Conservation (phyloP, 2,329 filamentous ascomycete genomes). For the Monosporascus sp. region DNA sequence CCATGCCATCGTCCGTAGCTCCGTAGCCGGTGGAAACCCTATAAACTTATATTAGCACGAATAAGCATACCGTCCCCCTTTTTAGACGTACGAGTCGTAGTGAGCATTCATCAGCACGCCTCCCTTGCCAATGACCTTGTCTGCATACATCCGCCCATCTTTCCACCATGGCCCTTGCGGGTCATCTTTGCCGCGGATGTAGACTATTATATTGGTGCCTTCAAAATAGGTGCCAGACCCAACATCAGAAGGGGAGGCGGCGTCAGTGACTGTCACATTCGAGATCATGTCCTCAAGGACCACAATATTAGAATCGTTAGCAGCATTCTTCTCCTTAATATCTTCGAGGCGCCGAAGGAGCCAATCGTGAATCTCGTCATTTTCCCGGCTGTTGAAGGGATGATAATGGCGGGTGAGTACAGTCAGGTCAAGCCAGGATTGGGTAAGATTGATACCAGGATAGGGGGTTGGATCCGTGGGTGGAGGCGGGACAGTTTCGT, state of each 20-base stretch:
- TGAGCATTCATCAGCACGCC: slow-evolving; percentile 92
- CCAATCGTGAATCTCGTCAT: slow-evolving; percentile 75
- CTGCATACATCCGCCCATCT: slow-evolving; percentile 31
- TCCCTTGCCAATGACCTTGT: slow-evolving; percentile 52
- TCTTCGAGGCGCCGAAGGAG: slow-evolving; percentile 64
- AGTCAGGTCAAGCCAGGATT: slow-evolving; percentile 83
- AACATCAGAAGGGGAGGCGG: slow-evolving; percentile 20
- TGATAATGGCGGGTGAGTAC: slow-evolving; percentile 70
- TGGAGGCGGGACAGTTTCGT: slow-evolving; percentile 67
- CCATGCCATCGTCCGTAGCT: slow-evolving; percentile 89
- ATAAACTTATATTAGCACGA: slow-evolving; percentile 11
- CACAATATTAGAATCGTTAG: slow-evolving; percentile 44
- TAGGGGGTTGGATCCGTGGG: slow-evolving; percentile 49
- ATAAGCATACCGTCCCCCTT: neutral
- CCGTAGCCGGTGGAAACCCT: slow-evolving; percentile 89
- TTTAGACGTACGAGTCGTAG: slow-evolving; percentile 61
- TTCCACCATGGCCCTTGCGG: slow-evolving; percentile 71
- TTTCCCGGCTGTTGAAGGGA: slow-evolving; percentile 80
- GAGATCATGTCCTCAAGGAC: slow-evolving; percentile 75
- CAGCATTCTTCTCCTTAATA: slow-evolving; percentile 60
- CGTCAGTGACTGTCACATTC: slow-evolving; percentile 63
- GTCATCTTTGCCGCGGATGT: slow-evolving; percentile 77
- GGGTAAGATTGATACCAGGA: slow-evolving; percentile 69
- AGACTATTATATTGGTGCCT: slow-evolving; percentile 85
- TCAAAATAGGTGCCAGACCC: slow-evolving; percentile 72